Percentiles rank a stretch among this genome's conserved stretches.
Conservation (phyloP, 306 rosid species). For the Nissolia schottii region DNA sequence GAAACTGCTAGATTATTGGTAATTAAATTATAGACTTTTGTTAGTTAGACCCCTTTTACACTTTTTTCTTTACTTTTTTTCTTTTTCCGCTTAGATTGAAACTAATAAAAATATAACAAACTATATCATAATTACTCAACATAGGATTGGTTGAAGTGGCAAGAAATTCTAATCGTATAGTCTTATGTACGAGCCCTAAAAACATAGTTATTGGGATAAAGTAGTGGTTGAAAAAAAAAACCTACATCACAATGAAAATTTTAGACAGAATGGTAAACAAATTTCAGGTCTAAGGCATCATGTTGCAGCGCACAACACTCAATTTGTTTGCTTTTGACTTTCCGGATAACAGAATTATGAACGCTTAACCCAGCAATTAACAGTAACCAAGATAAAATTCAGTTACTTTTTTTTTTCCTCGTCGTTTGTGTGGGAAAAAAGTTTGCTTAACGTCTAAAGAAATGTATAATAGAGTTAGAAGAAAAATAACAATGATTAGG, state of each 20-base stretch:
- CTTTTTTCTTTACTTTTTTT: neutral
- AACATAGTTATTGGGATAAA: no score
- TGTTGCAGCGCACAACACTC: no score
- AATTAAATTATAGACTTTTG: constrained; percentile 15
- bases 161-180: no score
- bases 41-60: neutral
- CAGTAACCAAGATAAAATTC: neutral
- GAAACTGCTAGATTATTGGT: constrained; percentile 91
- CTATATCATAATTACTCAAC: neutral
- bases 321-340: neutral
- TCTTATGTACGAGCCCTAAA: no score
- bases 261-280: neutral
- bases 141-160: no score
- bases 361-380: neutral
- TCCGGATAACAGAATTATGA: neutral
- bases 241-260: neutral
- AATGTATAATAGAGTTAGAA: neutral
- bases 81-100: neutral
- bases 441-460: neutral
- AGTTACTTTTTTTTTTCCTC: neutral
- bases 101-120: neutral
- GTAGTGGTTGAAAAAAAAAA: no score
- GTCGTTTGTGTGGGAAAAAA: neutral
- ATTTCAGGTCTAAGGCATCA: neutral
- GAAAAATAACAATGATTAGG: neutral